Conservation (phyloP, 2,329 filamentous ascomycete species). For the Alternaria sp. region DNA sequence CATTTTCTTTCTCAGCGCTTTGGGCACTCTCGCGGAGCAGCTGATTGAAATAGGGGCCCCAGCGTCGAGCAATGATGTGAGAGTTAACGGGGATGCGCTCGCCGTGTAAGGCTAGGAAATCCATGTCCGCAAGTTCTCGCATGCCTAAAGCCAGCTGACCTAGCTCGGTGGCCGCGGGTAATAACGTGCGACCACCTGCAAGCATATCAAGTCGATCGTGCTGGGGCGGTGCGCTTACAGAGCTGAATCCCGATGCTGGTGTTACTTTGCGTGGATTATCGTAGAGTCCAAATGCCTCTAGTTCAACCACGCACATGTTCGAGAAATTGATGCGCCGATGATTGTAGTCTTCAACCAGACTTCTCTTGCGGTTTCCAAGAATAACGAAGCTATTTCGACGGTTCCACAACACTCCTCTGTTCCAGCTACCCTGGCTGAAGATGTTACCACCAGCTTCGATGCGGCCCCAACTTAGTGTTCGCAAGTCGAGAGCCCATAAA, state of each 20-base stretch:
- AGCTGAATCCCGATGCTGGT: slow-evolving; percentile 84
- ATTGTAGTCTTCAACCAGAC: slow-evolving; percentile 96
- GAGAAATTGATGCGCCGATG: slow-evolving; percentile 97
- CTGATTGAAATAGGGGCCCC: slow-evolving; percentile 96
- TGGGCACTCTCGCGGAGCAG: slow-evolving; percentile 81
- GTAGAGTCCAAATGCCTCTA: slow-evolving; percentile 96
- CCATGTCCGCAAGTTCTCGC: slow-evolving; percentile 94
- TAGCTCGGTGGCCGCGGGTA: slow-evolving; percentile 81
- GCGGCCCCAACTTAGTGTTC: slow-evolving; percentile 88
- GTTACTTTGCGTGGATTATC: slow-evolving; percentile 86
- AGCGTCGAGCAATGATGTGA: slow-evolving; percentile 82
- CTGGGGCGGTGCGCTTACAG: slow-evolving; percentile 75
- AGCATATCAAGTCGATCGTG: slow-evolving; percentile 63
- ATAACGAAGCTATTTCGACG: slow-evolving; percentile 95
- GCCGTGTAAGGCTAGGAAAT: slow-evolving; percentile 88
- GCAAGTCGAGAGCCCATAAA: slow-evolving; percentile 90
- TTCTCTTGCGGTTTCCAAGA: slow-evolving; percentile 90
- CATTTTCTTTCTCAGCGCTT: slow-evolving; percentile 62
- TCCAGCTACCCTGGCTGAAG: slow-evolving; percentile 98
- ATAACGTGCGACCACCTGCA: slow-evolving; percentile 78
- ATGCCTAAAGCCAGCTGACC: slow-evolving; percentile 81
- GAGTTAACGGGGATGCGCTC: slow-evolving; percentile 95
- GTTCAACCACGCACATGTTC: slow-evolving; percentile 94
- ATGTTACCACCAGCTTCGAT: slow-evolving; percentile 93
- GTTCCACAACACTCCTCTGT: slow-evolving; percentile 91